A percentile compares a stretch with the other conserved stretches of the same genome.
These are phyloP conservation scores for Achaetomium macrosporum DNA, from an alignment of 2,329 filamentous ascomycete genomes.

Conservation along the genomic window DNA sequence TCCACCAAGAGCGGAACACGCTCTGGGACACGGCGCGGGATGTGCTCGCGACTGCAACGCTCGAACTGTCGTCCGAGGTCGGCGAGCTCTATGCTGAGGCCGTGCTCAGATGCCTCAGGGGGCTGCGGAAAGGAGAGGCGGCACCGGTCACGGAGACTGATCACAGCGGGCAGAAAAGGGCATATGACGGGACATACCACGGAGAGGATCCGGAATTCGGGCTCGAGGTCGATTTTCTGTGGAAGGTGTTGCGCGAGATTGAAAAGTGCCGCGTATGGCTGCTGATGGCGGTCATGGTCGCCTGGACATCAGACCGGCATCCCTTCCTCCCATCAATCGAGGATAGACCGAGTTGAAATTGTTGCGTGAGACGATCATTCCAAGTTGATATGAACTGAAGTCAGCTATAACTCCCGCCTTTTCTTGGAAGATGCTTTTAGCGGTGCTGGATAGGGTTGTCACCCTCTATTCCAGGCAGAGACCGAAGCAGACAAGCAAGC, in stretches of 20 bases:
- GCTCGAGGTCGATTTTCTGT: conserved; percentile 1
- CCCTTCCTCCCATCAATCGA: too few relatives aligned
- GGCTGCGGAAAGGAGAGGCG: background rate
- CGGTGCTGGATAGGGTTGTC: too few relatives aligned
- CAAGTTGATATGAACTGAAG: too few relatives aligned
- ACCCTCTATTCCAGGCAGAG: too few relatives aligned
- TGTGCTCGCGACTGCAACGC: background rate
- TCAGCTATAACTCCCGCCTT: too few relatives aligned
- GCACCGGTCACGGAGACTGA: too few relatives aligned
- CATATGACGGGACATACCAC: background rate
- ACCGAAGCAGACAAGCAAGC: too few relatives aligned
- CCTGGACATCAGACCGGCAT: too few relatives aligned
- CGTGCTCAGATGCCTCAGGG: background rate
- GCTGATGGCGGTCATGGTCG: too few relatives aligned
- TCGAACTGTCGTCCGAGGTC: background rate
- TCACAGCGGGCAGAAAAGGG: background rate
- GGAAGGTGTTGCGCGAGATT: conserved; percentile 2
- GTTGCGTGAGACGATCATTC: too few relatives aligned
- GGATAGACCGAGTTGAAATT: too few relatives aligned
- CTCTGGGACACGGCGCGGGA: background rate
- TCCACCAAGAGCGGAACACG: background rate
- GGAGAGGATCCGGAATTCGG: conserved; percentile 1
- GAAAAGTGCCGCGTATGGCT: conserved; percentile 1
- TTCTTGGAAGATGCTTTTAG: too few relatives aligned
- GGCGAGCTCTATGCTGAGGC: background rate